Conservation (phyloP, 1,284 basidiomycete genomes). For the Spongispora temasekensis region DNA sequence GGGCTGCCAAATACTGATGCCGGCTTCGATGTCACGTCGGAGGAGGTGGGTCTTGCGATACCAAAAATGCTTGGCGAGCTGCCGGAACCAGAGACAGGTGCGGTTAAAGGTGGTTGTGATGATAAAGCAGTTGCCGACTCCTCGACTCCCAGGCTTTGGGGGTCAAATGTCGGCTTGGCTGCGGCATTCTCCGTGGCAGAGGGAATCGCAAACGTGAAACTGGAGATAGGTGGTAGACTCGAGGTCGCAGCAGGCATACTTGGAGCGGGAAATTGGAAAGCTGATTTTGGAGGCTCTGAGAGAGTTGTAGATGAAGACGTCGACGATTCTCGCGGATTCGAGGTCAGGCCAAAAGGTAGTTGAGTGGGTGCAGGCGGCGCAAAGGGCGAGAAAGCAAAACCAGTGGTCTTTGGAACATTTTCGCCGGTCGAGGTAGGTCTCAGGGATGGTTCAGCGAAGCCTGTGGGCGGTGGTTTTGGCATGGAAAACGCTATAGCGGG, state of each 20-base stretch:
- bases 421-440: conserved; percentile 15
- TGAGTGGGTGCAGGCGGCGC: conserved; percentile 20
- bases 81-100: conserved; percentile 19
- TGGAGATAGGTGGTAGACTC: conserved; percentile 3
- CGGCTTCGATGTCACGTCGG: conserved; percentile 25
- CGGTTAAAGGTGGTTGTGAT: conserved; percentile 12
- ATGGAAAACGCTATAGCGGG: conserved; percentile 34
- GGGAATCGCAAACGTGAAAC: conserved; percentile 14
- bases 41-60: conserved; percentile 15
- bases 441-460: conserved; percentile 5
- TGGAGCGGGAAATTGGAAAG: conserved; percentile 16
- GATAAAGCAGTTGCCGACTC: conserved; percentile 4
- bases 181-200: conserved; percentile 6
- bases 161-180: conserved; percentile 5
- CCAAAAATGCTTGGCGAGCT: conserved; percentile 27
- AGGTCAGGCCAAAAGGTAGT: conserved; percentile 14
- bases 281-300: conserved; percentile 22
- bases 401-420: conserved; percentile 14
- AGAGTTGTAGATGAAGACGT: conserved; percentile 9
- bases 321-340: conserved; percentile 25
- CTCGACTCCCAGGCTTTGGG: conserved; percentile 12
- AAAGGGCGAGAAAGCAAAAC: conserved; percentile 25
- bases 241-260: conserved; percentile 8
- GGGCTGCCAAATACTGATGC: conserved; percentile 28
- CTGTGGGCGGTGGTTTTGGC: conserved; percentile 43